Conservation (phyloP, 495 filamentous ascomycete genomes). For the Penicillium paradoxum region DNA sequence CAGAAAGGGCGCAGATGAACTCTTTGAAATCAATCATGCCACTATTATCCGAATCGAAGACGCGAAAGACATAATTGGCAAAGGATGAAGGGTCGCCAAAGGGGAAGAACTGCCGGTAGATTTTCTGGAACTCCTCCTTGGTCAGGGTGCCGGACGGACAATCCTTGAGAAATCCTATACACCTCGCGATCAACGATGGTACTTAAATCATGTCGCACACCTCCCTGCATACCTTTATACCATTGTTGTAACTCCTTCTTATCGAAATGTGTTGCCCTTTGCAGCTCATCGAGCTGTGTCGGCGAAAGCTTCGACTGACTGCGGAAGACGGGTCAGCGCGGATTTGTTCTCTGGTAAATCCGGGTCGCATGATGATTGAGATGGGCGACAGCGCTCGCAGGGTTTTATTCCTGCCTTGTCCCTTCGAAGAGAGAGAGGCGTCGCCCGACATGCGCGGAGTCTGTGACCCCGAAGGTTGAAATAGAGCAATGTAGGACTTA, state of each 20-base stretch:
- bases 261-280: constrained; percentile 96
- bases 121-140: constrained; percentile 98
- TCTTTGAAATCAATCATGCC: constrained; percentile 99
- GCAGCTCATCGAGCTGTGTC: constrained; percentile 88
- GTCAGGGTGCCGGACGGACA: constrained; percentile 94
- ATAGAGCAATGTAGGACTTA: constrained; percentile 24
- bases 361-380: neutral
- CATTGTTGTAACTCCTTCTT: constrained; percentile 99
- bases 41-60: constrained; percentile 95
- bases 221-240: constrained; percentile 82
- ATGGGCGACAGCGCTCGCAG: neutral
- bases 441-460: neutral
- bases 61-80: constrained; percentile 98
- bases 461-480: constrained; percentile 1
- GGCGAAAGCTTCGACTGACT: constrained; percentile 95
- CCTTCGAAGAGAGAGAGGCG: neutral
- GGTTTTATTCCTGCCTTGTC: neutral
- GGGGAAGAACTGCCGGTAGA: constrained; percentile 98
- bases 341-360: neutral
- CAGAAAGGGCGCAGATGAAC: constrained; percentile 96
- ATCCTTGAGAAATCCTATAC: constrained; percentile 90
- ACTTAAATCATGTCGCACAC: neutral
- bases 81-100: constrained; percentile 96
- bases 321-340: neutral
- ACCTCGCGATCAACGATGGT: neutral